These are phyloP conservation scores for Luffa acutangula DNA, from an alignment of 306 rosid species.

Conservation along the genomic window DNA sequence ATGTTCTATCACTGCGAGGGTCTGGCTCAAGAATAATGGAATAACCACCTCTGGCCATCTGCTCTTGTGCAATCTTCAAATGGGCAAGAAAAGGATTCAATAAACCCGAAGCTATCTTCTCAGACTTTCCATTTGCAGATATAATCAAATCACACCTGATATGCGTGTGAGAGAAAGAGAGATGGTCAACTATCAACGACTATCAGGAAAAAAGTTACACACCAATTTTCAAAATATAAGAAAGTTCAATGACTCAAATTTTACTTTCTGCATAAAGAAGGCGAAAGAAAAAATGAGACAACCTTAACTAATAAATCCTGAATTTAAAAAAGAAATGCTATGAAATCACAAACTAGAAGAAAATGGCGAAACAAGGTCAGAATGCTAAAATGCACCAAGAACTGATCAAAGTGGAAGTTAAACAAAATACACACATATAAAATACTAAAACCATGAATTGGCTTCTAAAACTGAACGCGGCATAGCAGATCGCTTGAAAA, in stretches of 20 bases:
- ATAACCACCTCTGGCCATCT: conserved; percentile 93
- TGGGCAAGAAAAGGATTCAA: conserved; percentile 81
- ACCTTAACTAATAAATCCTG: not conserved
- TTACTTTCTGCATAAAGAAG: not conserved
- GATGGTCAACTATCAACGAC: not conserved
- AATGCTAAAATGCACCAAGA: not conserved
- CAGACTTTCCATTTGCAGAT: conserved; percentile 78
- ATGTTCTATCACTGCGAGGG: conserved; percentile 29
- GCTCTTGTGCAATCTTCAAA: conserved; percentile 92
- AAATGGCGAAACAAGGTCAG: not conserved
- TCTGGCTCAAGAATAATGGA: conserved; percentile 85
- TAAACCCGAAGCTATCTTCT: conserved; percentile 89
- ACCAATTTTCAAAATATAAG: not conserved
- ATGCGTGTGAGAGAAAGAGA: conserved; percentile 5
- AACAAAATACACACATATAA: not conserved
- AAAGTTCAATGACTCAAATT: not conserved
- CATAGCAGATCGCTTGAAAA: conserved; percentile 18
- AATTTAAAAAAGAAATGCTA: not conserved
- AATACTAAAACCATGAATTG: conserved; percentile 6
- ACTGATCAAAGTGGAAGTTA: not conserved
- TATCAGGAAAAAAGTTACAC: not conserved
- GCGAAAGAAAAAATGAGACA: not conserved
- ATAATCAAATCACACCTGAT: conserved; percentile 87
- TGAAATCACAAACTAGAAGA: not conserved
- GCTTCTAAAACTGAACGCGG: conserved; percentile 6